Percentiles rank a stretch among this genome's conserved stretches.
Conservation (phyloP, 768 basidiomycete species). For the Collybia sordida region DNA sequence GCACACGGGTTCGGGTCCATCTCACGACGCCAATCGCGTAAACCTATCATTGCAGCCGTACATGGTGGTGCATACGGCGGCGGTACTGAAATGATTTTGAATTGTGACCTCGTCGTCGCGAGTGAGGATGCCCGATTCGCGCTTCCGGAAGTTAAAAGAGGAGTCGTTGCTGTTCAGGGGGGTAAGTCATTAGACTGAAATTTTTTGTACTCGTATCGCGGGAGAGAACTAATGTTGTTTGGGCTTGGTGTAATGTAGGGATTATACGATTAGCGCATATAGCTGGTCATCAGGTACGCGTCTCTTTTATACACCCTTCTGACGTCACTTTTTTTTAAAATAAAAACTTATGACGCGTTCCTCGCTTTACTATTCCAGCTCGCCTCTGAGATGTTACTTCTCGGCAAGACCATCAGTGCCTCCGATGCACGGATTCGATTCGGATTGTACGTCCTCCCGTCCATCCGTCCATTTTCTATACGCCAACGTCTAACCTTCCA, state of each 20-base stretch:
- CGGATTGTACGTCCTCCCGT: constrained; percentile 61
- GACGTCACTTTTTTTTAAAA: not conserved
- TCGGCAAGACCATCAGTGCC: constrained; percentile 68
- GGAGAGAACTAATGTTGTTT: not conserved
- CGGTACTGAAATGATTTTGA: constrained; percentile 66
- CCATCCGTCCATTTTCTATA: constrained; percentile 3
- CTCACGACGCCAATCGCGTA: constrained; percentile 63
- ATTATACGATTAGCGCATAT: constrained; percentile 68
- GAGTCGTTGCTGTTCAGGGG: constrained; percentile 72
- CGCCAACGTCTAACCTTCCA: constrained; percentile 3
- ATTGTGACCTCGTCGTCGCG: constrained; percentile 78
- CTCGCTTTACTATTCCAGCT: no score
- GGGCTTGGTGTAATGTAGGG: constrained; percentile 31
- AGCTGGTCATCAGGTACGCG: constrained; percentile 72
- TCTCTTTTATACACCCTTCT: constrained; percentile 3
- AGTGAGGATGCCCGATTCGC: constrained; percentile 67
- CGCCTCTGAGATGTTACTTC: constrained; percentile 74
- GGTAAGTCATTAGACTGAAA: constrained; percentile 38
- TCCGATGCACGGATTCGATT: constrained; percentile 67
- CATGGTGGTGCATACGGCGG: constrained; percentile 73
- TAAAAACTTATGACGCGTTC: constrained; percentile 15
- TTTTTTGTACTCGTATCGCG: not conserved
- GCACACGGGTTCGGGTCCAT: constrained; percentile 70
- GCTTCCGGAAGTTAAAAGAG: constrained; percentile 76
- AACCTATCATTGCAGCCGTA: constrained; percentile 82